phyloP scores from a whole-genome alignment of 495 filamentous ascomycete species.

The Aspergillus nanangensis region DNA sequence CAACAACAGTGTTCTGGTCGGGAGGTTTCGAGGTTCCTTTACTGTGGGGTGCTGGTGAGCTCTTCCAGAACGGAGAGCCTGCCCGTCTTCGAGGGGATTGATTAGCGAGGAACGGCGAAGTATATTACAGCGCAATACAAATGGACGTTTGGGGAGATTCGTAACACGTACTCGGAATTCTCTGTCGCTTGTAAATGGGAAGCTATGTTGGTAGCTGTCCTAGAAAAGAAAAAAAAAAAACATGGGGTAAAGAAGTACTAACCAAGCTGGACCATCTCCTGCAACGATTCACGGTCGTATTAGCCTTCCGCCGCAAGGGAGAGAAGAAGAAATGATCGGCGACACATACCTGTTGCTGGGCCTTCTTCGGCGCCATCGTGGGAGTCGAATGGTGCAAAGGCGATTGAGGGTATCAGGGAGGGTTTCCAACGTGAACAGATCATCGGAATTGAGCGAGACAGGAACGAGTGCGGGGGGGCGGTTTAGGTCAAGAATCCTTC shows the following conservation, averaged over 20 bases:
- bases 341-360: conserved; percentile 63
- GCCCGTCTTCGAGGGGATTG: conserved; percentile 49
- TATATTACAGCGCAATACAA: background rate
- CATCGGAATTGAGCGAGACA: conserved; percentile 11
- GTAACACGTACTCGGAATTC: conserved; percentile 43
- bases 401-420: conserved; percentile 16
- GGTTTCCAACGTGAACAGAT: too few species aligned
- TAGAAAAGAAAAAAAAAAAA: background rate
- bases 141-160: background rate
- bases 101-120: conserved; percentile 19
- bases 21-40: conserved; percentile 44
- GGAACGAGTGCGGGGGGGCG: too few species aligned
- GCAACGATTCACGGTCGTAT: conserved; percentile 3
- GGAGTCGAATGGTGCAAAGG: conserved; percentile 12
- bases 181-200: conserved; percentile 26
- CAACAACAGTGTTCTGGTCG: conserved; percentile 78
- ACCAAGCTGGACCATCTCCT: conserved; percentile 99
- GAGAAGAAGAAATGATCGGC: conserved; percentile 3
- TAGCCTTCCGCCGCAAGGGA: conserved; percentile 8
- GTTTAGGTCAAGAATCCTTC: too few species aligned
- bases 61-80: conserved; percentile 87
- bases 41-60: conserved; percentile 40
- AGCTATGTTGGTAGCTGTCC: conserved; percentile 18
- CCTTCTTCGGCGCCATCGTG: conserved; percentile 59
- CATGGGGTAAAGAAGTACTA: conserved; percentile 42